A percentile compares a stretch with the other conserved stretches of the same genome.
Conservation (phyloP, 352 stramenopile species). For the Globisporangium emineosum region DNA sequence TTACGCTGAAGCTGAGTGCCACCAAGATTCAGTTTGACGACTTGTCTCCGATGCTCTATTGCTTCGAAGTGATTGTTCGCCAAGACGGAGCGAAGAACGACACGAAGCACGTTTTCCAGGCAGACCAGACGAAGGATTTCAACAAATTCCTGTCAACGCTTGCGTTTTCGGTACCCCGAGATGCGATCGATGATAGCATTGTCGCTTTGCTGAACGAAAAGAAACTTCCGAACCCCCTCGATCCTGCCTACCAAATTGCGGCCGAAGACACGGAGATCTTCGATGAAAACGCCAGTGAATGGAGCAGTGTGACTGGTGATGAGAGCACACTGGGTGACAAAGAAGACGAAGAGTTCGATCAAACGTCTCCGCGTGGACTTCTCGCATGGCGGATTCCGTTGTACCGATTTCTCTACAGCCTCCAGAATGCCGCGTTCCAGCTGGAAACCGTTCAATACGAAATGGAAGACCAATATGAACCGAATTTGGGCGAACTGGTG, state of each 20-base stretch:
- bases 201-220: slow-evolving; percentile 59
- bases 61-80: slow-evolving; percentile 68
- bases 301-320: slow-evolving; percentile 82
- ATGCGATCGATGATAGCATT: slow-evolving; percentile 65
- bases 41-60: slow-evolving; percentile 77
- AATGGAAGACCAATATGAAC: slow-evolving; percentile 73
- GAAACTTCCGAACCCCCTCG: slow-evolving; percentile 53
- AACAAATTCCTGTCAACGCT: slow-evolving; percentile 72
- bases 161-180: slow-evolving; percentile 60
- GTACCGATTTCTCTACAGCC: slow-evolving; percentile 59
- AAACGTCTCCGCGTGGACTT: slow-evolving; percentile 17
- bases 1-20: slow-evolving; percentile 57
- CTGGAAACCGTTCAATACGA: slow-evolving; percentile 70
- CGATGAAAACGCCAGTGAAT: slow-evolving; percentile 76
- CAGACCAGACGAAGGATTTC: slow-evolving; percentile 68
- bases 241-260: slow-evolving; percentile 22
- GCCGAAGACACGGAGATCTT: slow-evolving; percentile 33
- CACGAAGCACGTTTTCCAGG: slow-evolving; percentile 82
- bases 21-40: slow-evolving; percentile 81
- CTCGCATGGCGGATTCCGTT: slow-evolving; percentile 64
- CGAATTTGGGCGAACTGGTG: slow-evolving; percentile 50
- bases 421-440: slow-evolving; percentile 75
- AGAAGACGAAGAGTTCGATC: slow-evolving; percentile 80
- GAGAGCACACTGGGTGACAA: slow-evolving; percentile 76
- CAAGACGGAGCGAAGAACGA: slow-evolving; percentile 45